Evolutionary conservation across 495 filamentous ascomycete genomes (phyloP).

Genomic region (Aspergillus panamensis): DNA sequence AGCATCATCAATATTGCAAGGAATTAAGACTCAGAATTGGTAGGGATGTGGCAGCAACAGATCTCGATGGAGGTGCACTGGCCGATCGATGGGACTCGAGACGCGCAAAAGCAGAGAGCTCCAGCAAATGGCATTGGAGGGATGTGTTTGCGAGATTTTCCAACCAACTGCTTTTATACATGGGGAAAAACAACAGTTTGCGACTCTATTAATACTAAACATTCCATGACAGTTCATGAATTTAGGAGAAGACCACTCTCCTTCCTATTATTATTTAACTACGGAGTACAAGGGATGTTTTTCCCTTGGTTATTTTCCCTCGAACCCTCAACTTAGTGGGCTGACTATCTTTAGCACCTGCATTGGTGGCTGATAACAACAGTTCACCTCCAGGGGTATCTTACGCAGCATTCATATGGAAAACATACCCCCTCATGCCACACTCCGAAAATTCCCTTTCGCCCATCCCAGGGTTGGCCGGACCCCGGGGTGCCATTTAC

Average conservation of each 20-base stretch:
- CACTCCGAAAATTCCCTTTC: not conserved
- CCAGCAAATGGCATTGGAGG: not conserved
- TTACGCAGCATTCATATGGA: not conserved
- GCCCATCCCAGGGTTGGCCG: no score
- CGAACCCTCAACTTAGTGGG: slow-evolving; percentile 5
- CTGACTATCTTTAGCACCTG: slow-evolving; percentile 11
- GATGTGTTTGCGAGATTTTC: slow-evolving; percentile 4
- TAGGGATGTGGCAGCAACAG: slow-evolving; percentile 21
- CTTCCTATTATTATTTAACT: no score
- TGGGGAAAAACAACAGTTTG: no score
- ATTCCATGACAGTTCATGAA: not conserved
- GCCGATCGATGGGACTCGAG: slow-evolving; percentile 1
- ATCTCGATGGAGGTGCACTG: slow-evolving; percentile 1
- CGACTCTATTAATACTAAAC: not conserved
- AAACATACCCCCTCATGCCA: not conserved
- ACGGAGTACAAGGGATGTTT: no score
- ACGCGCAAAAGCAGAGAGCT: not conserved
- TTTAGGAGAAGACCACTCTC: not conserved
- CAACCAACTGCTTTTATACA: not conserved
- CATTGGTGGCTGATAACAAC: slow-evolving; percentile 17
- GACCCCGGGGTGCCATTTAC: not conserved
- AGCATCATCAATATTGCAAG: slow-evolving; percentile 1
- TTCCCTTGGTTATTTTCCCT: not conserved
- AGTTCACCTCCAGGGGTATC: slow-evolving; percentile 12
- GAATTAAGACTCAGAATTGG: not conserved